Base-by-base conservation (phyloP, 169 alveolate species). In the Plasmodium inui region DNA sequence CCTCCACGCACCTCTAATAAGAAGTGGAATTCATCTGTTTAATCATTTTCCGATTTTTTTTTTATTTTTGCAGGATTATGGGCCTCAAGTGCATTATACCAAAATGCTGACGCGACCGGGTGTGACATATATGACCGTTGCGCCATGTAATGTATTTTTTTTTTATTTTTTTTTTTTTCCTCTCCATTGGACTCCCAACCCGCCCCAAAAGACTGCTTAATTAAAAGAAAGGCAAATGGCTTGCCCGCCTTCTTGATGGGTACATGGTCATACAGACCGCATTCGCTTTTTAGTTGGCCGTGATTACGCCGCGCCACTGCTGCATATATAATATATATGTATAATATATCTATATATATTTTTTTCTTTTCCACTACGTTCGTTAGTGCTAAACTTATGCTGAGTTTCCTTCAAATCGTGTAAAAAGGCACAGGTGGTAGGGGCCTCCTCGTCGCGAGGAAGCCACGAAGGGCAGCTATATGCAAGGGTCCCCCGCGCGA, bases 11-110 rank as follows among this genome's bases (percentile, higher is more conserved):
- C 26, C 61, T 50, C 19, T 50, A 3, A 83, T 1, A 19, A 39
- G 2, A 22, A 12, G 46, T 32, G n/a, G 72, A 41, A 34, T n/a
- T 7, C 19, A 41, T 78, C 71, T 28, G 22, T n/a, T 57, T 82
- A 14, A 12, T 0, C 12, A 9, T 70, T 46, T 61, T 9, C 41
- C 81, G 0, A 26, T 12, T 28, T 81, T 90, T 81, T 67, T 80
- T 37, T 80, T 80, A 19, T 91, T 39, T 70, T 53, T 41, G 55
- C 82, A 91, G 95, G 95, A 96, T 96, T 83, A 95, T 96, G 98
- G 95, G 96, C 55, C 95, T 96, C 73, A 96, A 96, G 73, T 92
- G 97, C 92, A 93, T 96, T 26, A 95, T 96, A 41, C 98, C 98
- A n/a, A 96, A 94, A 82, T 96, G 95, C 39, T 89, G 28, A 67